Percentiles rank a stretch among this genome's conserved stretches.
Conservation (phyloP, 805 yeast genomes). For the Lipomyces kockii region DNA sequence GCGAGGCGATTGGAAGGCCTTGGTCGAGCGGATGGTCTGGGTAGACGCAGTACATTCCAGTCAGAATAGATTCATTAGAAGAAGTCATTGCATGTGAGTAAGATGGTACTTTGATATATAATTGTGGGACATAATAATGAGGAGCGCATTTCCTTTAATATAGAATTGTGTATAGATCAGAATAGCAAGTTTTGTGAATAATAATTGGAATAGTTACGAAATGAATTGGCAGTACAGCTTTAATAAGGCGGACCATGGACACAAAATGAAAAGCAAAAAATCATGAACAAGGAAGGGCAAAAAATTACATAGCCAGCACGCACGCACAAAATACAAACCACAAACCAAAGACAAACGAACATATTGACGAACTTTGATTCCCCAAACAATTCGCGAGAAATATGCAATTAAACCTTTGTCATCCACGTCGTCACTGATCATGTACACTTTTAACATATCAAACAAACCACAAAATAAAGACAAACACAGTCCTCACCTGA, state of each 20-base stretch:
- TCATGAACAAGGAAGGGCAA: not conserved
- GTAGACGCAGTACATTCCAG: not conserved
- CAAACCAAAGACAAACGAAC: not conserved
- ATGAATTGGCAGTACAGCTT: not conserved
- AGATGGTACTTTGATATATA: too few relatives aligned
- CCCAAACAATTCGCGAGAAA: not conserved
- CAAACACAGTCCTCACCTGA: not conserved
- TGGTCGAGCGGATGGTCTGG: slow-evolving; percentile 4
- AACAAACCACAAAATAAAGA: not conserved
- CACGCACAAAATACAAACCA: not conserved
- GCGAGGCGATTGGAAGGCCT: not conserved
- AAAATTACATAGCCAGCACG: not conserved
- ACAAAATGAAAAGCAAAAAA: slow-evolving; percentile 6
- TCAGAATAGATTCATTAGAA: not conserved
- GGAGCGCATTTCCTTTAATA: not conserved
- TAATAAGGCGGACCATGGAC: not conserved
- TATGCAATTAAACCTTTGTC: not conserved
- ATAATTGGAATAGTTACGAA: not conserved
- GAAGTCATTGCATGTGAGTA: not conserved
- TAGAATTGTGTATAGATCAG: not conserved
- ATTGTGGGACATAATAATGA: not conserved
- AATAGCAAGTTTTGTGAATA: not conserved
- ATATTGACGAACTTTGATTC: not conserved
- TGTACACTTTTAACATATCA: not conserved
- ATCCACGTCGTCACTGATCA: not conserved